Conservation (phyloP, 352 stramenopile species). For the Globisporangium nodosum region DNA sequence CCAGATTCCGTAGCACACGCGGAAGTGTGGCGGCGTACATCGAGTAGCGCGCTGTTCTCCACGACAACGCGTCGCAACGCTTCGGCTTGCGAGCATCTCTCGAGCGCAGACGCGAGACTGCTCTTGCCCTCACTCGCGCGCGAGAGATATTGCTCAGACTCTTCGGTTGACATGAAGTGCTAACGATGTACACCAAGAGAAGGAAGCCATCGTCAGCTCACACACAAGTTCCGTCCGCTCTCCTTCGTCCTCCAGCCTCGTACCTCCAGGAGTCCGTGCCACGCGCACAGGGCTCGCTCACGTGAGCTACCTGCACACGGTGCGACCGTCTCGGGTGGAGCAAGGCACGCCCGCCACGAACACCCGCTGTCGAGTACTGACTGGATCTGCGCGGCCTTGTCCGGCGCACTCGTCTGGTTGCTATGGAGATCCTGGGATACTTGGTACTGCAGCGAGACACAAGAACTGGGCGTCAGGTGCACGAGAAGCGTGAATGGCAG, state of each 20-base stretch:
- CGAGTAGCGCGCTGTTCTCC: conserved; percentile 25
- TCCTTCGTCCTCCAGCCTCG: not conserved
- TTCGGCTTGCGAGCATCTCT: conserved; percentile 11
- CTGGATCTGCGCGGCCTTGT: conserved; percentile 4
- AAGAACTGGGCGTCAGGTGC: not conserved
- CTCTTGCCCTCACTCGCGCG: conserved; percentile 13
- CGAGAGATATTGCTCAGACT: conserved; percentile 25
- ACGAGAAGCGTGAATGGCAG: not conserved
- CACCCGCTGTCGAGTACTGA: conserved; percentile 18
- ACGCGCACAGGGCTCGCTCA: conserved; percentile 19
- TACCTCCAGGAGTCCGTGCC: conserved; percentile 28
- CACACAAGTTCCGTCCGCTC: conserved; percentile 3
- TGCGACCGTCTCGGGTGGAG: not conserved
- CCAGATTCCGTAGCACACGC: no score
- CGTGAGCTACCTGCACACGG: not conserved
- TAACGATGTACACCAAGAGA: conserved; percentile 1
- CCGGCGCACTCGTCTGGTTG: not conserved
- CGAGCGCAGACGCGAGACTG: conserved; percentile 3
- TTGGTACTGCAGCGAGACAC: conserved; percentile 8
- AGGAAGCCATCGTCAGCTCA: not conserved
- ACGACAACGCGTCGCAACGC: conserved; percentile 19
- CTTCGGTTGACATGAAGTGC: conserved; percentile 17
- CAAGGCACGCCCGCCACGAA: conserved; percentile 32
- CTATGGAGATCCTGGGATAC: conserved; percentile 3
- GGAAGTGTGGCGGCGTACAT: conserved; percentile 14